Base-by-base conservation (phyloP, 805 yeast species). In the Pichia eremophila region DNA sequence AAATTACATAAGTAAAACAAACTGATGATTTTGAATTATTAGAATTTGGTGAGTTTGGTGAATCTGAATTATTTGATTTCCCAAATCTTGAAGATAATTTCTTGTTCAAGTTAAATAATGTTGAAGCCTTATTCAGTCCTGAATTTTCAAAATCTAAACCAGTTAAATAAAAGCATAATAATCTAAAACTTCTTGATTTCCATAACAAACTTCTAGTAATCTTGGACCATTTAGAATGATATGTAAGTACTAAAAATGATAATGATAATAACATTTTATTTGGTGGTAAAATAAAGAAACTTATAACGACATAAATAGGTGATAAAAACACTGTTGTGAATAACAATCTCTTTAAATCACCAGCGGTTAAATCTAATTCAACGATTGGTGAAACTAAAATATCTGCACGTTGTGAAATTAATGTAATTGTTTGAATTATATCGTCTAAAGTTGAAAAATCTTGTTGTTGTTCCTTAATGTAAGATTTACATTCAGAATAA, bases 1-100 rank as follows among this genome's bases (percentile, higher is more conserved):
- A 90, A 11, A 93, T 71, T 2, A 88, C 97, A 65, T 87, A 91
- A 5, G 97, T 90, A 65, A 90, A 93, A 47, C 90, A 68, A 31
- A 87, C 89, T 2, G 81, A 78, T 18, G 50, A 49, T 40, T 43
- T 49, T 17, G 54, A 46, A 29, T 45, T 49, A 11, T 19, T 40
- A 15, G 52, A 45, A 22, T 35, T 25, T 6, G 44, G 41, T 25
- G 41, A 25, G 10, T 19, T 42, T 47, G 46, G 1, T 51, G 52
- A 41, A 50, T 49, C 17, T 44, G 43, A 3, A 56, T 51, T 15
- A 55, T 59, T 44, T 17, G 19, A 17, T 57, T 64, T 39, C 49
- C 56, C 46, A 58, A 54, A 65, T 56, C 48, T 41, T 59, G 59
- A 66, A 66, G 57, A 72, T 73, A 40, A 77, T 75, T 58, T 75